Percentiles rank a stretch among this genome's conserved stretches.
Conservation (phyloP, 2,329 filamentous ascomycete genomes). For the Cladophialophora yegresii region DNA sequence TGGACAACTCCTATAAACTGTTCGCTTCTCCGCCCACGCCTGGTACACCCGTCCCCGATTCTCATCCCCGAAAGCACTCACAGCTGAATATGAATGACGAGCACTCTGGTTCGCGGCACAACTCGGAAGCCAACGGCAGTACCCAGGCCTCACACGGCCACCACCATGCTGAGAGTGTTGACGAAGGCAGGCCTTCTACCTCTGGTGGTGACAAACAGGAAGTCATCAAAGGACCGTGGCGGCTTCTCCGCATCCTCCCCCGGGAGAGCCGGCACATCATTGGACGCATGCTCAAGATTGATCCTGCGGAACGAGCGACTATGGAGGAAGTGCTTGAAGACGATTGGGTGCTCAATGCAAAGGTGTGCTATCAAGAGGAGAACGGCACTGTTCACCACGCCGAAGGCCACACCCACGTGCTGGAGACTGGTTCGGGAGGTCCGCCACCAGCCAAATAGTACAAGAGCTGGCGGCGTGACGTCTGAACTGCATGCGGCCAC, state of each 20-base stretch:
- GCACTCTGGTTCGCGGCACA: conserved; percentile 15
- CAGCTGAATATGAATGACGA: conserved; percentile 28
- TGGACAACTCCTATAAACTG: conserved; percentile 92
- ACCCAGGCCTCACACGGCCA: conserved; percentile 33
- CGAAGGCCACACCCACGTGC: conserved; percentile 76
- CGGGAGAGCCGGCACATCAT: conserved; percentile 89
- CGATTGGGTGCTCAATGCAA: conserved; percentile 82
- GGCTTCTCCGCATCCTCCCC: conserved; percentile 81
- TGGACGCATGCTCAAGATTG: conserved; percentile 85
- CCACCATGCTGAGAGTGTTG: conserved; percentile 24
- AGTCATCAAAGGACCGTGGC: conserved; percentile 88
- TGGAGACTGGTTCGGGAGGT: conserved; percentile 63
- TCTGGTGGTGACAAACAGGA: conserved; percentile 61
- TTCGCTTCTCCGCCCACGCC: conserved; percentile 85
- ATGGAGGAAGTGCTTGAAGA: conserved; percentile 86
- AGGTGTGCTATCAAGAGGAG: conserved; percentile 78
- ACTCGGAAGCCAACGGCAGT: conserved; percentile 27
- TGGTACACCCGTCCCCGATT: conserved; percentile 55
- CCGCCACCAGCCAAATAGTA: conserved; percentile 35
- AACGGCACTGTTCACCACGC: conserved; percentile 72
- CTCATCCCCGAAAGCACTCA: conserved; percentile 41
- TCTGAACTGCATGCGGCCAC: not conserved
- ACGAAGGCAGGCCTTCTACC: conserved; percentile 28
- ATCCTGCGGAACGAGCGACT: conserved; percentile 78
- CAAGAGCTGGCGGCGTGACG: not conserved